phyloP scores from a whole-genome alignment of 345 rosid genomes.

The Erysimum cheiranthoides region DNA sequence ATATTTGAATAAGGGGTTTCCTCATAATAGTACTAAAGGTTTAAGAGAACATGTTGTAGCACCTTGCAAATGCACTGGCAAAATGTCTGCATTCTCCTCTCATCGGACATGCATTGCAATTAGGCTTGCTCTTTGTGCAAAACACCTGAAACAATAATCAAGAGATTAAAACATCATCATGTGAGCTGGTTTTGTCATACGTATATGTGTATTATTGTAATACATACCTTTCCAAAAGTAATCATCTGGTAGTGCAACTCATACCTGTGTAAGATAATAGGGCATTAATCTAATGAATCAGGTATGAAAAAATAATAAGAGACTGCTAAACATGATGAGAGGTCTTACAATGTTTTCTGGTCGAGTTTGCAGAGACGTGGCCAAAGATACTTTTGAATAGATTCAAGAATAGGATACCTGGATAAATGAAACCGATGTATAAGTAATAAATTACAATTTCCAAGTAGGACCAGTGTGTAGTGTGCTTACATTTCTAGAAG shows the following conservation, averaged over 20 bases:
- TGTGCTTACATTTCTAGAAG: constrained; percentile 80
- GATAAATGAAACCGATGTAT: constrained; percentile 20
- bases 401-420: constrained; percentile 93
- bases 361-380: constrained; percentile 97
- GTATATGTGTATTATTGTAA: neutral
- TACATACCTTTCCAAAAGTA: constrained; percentile 93
- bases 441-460: neutral
- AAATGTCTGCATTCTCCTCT: constrained; percentile 98
- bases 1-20: neutral
- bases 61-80: constrained; percentile 99
- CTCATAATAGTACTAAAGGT: constrained; percentile 4
- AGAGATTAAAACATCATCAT: constrained; percentile 27
- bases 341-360: constrained; percentile 81
- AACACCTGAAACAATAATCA: constrained; percentile 72
- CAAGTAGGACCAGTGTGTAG: constrained; percentile 4
- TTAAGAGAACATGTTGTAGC: constrained; percentile 27
- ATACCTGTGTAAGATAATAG: constrained; percentile 65
- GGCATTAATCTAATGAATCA: constrained; percentile 39
- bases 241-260: constrained; percentile 98
- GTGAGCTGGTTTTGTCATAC: neutral
- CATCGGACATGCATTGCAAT: constrained; percentile 98
- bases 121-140: constrained; percentile 93
- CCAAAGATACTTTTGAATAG: constrained; percentile 96
- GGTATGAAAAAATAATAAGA: neutral
- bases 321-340: constrained; percentile 6